A percentile compares a stretch with the other conserved stretches of the same genome.
These are phyloP conservation scores for Mixia osmundae DNA, from an alignment of 1,284 basidiomycete genomes.

Conservation along the genomic window DNA sequence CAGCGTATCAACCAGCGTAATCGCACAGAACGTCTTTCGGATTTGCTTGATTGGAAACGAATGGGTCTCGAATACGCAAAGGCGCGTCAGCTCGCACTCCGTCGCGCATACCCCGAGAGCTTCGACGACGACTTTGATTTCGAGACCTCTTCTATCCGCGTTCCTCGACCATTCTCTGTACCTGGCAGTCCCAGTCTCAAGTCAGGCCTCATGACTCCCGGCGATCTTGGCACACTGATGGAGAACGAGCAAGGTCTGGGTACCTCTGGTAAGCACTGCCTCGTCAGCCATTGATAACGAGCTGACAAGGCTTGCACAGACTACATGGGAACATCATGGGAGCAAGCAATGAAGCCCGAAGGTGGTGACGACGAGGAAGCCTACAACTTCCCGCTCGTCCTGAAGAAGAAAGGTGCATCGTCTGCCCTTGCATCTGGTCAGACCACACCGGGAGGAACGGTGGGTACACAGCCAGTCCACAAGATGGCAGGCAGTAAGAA, in stretches of 20 bases:
- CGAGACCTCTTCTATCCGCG: slow-evolving; percentile 35
- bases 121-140: slow-evolving; percentile 50
- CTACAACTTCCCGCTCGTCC: slow-evolving; percentile 44
- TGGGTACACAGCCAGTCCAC: too few species aligned
- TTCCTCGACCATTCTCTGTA: slow-evolving; percentile 42
- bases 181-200: slow-evolving; percentile 68
- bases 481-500: too few species aligned
- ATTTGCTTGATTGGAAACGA: slow-evolving; percentile 93
- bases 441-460: slow-evolving; percentile 67
- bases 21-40: slow-evolving; percentile 76
- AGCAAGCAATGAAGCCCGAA: slow-evolving; percentile 20
- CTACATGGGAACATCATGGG: slow-evolving; percentile 21
- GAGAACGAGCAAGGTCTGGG: slow-evolving; percentile 64
- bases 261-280: slow-evolving; percentile 73
- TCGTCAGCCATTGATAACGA: slow-evolving; percentile 52
- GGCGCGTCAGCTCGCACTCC: slow-evolving; percentile 69
- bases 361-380: slow-evolving; percentile 64
- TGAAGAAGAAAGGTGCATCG: slow-evolving; percentile 56
- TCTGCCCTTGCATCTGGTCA: slow-evolving; percentile 48
- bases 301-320: slow-evolving; percentile 17
- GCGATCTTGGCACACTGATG: slow-evolving; percentile 77
- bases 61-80: slow-evolving; percentile 92
- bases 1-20: slow-evolving; percentile 97
- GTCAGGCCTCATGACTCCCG: slow-evolving; percentile 57
- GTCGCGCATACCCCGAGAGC: slow-evolving; percentile 83